phyloP scores from a whole-genome alignment of 1,284 basidiomycete species.

The Ceratobasidium sp. region DNA sequence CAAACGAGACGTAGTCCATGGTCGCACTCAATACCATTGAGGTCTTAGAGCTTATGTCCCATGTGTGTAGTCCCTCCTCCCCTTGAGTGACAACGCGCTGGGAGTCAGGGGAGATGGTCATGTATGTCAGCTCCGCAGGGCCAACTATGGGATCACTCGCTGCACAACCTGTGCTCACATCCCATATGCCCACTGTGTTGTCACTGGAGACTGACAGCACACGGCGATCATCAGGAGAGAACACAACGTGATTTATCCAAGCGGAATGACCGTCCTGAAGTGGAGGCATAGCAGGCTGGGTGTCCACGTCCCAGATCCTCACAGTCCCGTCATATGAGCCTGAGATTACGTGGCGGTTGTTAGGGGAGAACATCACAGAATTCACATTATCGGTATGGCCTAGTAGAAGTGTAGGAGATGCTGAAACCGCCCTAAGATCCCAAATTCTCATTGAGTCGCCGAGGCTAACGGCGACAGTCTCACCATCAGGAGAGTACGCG shows the following conservation, averaged over 20 bases:
- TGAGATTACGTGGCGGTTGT: conserved; percentile 29
- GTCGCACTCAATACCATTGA: no score
- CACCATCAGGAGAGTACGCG: background rate
- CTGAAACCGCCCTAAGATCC: background rate
- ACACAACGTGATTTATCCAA: conserved; percentile 7
- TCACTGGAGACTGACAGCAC: conserved; percentile 37
- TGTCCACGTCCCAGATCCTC: conserved; percentile 35
- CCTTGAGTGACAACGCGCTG: no score
- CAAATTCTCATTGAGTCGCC: background rate
- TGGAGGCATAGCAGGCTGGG: background rate
- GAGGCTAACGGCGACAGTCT: background rate
- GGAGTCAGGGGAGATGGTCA: no score
- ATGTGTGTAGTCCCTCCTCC: no score
- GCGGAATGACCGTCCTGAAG: background rate
- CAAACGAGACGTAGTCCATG: no score
- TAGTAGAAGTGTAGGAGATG: background rate
- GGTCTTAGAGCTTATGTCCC: no score
- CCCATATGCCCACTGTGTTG: conserved; percentile 40
- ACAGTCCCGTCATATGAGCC: conserved; percentile 38
- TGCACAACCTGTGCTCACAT: conserved; percentile 3
- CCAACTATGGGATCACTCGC: no score
- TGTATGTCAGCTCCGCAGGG: no score
- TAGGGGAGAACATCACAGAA: conserved; percentile 36
- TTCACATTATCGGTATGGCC: background rate
- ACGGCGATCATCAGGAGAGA: conserved; percentile 36